Conservation (phyloP, 2,329 filamentous ascomycete genomes). For the Penicillium sp. region DNA sequence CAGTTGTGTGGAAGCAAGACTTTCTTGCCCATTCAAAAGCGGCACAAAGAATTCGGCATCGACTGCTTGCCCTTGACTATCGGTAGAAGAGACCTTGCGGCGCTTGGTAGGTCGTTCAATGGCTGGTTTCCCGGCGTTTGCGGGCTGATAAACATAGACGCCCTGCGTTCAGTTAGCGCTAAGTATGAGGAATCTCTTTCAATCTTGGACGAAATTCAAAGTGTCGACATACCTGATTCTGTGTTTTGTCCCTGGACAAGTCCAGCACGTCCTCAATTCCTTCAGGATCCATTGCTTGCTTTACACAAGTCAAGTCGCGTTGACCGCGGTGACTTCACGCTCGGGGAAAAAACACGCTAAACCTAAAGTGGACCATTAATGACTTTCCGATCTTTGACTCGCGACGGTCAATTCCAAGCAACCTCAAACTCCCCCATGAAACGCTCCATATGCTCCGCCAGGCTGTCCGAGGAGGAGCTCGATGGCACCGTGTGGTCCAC, state of each 20-base stretch:
- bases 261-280: conserved; percentile 20
- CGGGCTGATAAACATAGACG: conserved; percentile 57
- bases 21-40: conserved; percentile 37
- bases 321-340: conserved; percentile 16
- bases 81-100: conserved; percentile 47
- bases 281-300: conserved; percentile 17
- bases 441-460: conserved; percentile 39
- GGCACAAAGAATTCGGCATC: conserved; percentile 30
- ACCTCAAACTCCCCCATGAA: conserved; percentile 27
- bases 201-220: background rate
- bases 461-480: conserved; percentile 39
- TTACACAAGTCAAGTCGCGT: conserved; percentile 10
- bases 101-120: conserved; percentile 51
- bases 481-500: conserved; percentile 38
- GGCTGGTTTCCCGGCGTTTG: conserved; percentile 33
- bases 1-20: conserved; percentile 24
- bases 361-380: conserved; percentile 25
- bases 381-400: conserved; percentile 18
- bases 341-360: conserved; percentile 24
- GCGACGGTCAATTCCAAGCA: conserved; percentile 8
- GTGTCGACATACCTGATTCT: conserved; percentile 22
- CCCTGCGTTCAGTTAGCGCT: conserved; percentile 40
- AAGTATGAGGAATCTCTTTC: background rate
- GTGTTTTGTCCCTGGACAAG: conserved; percentile 24
- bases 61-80: conserved; percentile 6